Evolutionary conservation across 176 grass and related monocot species (phyloP).

Genomic region (Paspalum vaginatum): DNA sequence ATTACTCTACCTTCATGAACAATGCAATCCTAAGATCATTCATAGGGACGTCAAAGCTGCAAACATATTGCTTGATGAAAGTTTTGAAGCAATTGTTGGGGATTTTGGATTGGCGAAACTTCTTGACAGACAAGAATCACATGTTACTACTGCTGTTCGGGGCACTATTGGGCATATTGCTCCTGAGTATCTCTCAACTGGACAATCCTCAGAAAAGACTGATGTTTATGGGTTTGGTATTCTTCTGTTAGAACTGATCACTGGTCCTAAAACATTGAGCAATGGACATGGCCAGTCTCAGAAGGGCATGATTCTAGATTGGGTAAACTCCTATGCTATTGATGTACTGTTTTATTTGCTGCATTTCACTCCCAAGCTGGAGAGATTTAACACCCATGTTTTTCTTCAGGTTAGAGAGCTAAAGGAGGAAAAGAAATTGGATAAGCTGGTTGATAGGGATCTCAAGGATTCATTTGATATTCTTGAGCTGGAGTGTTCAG

Average conservation of each 20-base stretch:
- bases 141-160: slow-evolving; percentile 90
- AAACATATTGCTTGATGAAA: slow-evolving; percentile 92
- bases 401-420: slow-evolving; percentile 70
- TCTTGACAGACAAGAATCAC: slow-evolving; percentile 88
- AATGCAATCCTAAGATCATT: slow-evolving; percentile 98
- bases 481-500: slow-evolving; percentile 64
- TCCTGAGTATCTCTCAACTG: slow-evolving; percentile 96
- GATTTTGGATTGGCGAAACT: slow-evolving; percentile 98
- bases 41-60: slow-evolving; percentile 97
- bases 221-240: slow-evolving; percentile 99
- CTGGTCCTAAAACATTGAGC: slow-evolving; percentile 82
- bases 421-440: slow-evolving; percentile 68
- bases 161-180: slow-evolving; percentile 97
- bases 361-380: neutral
- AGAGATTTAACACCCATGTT: slow-evolving; percentile 11
- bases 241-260: slow-evolving; percentile 87
- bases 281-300: slow-evolving; percentile 74
- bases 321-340: slow-evolving; percentile 51
- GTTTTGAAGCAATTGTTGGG: slow-evolving; percentile 89
- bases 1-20: slow-evolving; percentile 91
- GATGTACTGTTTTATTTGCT: slow-evolving; percentile 1
- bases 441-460: slow-evolving; percentile 73
- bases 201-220: slow-evolving; percentile 93
- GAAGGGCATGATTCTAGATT: slow-evolving; percentile 96
- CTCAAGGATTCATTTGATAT: slow-evolving; percentile 65